Evolutionary conservation across 1,139 yeast species (phyloP), one percentile per base, ranked within the genome.

Genomic region (Zygosaccharomyces sapae): DNA sequence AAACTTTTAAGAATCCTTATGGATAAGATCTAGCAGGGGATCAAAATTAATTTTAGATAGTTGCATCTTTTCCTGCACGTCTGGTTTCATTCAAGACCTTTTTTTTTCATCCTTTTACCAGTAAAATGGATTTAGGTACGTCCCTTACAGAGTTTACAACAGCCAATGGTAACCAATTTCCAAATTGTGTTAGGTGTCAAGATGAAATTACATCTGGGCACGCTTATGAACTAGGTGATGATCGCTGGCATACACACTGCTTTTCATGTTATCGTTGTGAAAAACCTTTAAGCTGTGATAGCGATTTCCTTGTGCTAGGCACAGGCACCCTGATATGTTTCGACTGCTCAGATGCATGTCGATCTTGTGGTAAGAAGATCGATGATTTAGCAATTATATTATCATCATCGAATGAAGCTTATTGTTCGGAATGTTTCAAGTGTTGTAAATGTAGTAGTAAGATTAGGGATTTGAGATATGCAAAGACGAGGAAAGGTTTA

Each of bases 221-320:
- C 57, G 92, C 92, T 5, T 85, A 84, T 59, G 92, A 85, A 61
- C 66, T 84, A 46, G 96, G 96, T 24, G 95, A 86, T 45, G 92
- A 88, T 64, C 79, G 96, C 56, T 92, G 98, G 98, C 98, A 92
- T 65, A 86, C 88, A 47, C 80, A 84, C 54, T 92, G 97, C 58
- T 94, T 92, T 69, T 77, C 82, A 46, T 92, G 98, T 68, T 84
- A 94, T 49, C 84, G 85, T 57, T 92, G 98, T 67, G 74, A 77
- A 37, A 75, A 79, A 54, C 77, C 83, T 39, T 71, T 92, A 49
- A 96, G 95, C 29, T 86, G 95, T 56, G 85, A 88, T 63, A 84
- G 95, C 33, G 89, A 89, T 65, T 86, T 94, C 65, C 72, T 92
- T 46, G 96, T 92, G 2, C 72, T 92, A 46, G 97, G 97, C 1